Evolutionary conservation across 345 rosid species (phyloP).

Genomic region (Heritiera littoralis): DNA sequence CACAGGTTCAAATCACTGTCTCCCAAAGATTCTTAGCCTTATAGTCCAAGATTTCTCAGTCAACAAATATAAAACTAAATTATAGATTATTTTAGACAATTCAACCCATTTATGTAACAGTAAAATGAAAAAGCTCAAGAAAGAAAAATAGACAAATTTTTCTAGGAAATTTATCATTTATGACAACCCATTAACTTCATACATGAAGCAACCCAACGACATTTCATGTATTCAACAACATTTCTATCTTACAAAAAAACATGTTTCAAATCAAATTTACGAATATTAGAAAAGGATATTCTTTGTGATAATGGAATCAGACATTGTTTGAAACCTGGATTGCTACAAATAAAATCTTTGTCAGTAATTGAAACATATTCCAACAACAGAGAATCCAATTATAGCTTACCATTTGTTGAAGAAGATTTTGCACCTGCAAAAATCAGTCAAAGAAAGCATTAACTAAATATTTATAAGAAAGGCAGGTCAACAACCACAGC

Average conservation of each 20-base stretch:
- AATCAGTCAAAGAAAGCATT: constrained; percentile 12
- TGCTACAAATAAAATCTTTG: constrained; percentile 50
- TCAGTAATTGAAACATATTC: constrained; percentile 14
- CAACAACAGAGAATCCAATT: constrained; percentile 23
- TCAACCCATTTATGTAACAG: no score
- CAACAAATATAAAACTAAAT: neutral
- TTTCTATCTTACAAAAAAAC: constrained; percentile 11
- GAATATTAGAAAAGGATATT: constrained; percentile 51
- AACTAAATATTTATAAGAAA: neutral
- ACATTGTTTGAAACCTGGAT: constrained; percentile 76
- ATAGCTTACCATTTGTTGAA: constrained; percentile 66
- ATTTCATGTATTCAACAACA: neutral
- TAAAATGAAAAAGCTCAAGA: no score
- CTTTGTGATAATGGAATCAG: constrained; percentile 69
- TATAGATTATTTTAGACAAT: neutral
- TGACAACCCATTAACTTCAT: neutral
- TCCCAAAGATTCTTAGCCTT: constrained; percentile 9
- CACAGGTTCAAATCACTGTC: neutral
- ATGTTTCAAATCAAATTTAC: neutral
- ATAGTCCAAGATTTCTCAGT: constrained; percentile 4
- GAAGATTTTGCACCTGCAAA: constrained; percentile 73
- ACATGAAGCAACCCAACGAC: neutral
- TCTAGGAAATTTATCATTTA: no score
- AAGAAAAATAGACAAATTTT: no score
- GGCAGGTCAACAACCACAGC: neutral